Evolutionary conservation across 805 yeast species (phyloP).

Genomic region (Myxozyma udenii): DNA sequence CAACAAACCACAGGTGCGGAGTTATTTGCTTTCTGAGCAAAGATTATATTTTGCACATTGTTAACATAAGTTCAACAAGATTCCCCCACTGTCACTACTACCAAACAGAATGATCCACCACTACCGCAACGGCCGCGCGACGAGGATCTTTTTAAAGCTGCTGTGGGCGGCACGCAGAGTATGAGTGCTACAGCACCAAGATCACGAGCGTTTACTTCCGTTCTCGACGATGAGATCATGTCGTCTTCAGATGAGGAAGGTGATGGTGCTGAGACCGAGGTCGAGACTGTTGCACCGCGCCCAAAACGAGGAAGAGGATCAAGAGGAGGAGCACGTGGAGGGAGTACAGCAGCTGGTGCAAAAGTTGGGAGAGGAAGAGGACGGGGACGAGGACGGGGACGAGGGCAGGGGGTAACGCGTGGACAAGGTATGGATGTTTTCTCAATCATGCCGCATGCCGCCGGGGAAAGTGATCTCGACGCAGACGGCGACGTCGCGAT

Average conservation of each 20-base stretch:
- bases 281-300: conserved; percentile 3
- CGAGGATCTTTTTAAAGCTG: conserved; percentile 24
- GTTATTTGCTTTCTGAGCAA: too few species aligned
- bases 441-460: background rate
- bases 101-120: too few species aligned
- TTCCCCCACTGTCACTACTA: too few species aligned
- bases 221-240: conserved; percentile 25
- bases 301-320: background rate
- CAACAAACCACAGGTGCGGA: too few species aligned
- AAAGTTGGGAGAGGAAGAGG: background rate
- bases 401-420: background rate
- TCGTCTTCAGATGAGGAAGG: conserved; percentile 19
- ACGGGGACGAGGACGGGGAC: background rate
- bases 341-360: background rate
- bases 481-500: background rate
- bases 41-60: too few species aligned
- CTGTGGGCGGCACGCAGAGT: conserved; percentile 8
- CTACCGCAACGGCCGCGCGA: conserved; percentile 18
- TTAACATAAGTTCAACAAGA: too few species aligned
- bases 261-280: conserved; percentile 6
- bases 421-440: background rate
- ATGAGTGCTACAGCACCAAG: background rate
- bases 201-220: conserved; percentile 12
- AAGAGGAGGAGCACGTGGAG: conserved; percentile 1
- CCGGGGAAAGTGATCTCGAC: background rate